Base-by-base conservation (phyloP, 1,139 yeast species). In the Lodderomyces pseudojiufengensis region DNA sequence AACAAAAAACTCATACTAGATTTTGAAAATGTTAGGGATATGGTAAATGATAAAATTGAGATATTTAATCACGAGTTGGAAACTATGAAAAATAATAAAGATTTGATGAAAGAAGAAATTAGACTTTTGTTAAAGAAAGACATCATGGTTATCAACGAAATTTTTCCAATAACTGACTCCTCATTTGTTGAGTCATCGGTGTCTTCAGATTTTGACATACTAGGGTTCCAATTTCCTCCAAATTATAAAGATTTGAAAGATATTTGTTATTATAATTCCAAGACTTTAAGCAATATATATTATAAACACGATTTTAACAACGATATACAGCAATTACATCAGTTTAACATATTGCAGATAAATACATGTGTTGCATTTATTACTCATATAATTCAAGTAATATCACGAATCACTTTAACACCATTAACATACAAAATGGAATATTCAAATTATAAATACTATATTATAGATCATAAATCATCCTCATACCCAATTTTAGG, bases 141-240 rank as follows among this genome's bases (percentile, higher is more conserved):
- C 10, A 54, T 59, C 9, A 31, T 37, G 8, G 43, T 51, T 0
- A 35, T 66, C 7, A 50, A 46, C 23, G 57, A 61, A 21, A 49
- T 60, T 2, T 47, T 64, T 21, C 49, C 53, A 10, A 65, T 69
- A n/a, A 53, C 49, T 10, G 57, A 56, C 24, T 12, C 35, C 40
- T 49, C 4, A 47, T 49, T 9, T 29, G 20, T 46, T 50, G 28
- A 38, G 59, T 5, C 48, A 54, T 12, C 49, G 5, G 13, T 9
- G 9, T 16, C 27, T 4, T 6, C 26, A 3, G 9, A 49, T n/a
- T 61, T 65, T 40, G 48, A 54, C 21, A 64, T 70, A 2, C 35
- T 57, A 44, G 71, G 66, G 0, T 44, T 66, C 3, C 66, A 64
- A 36, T 64, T 68, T 35, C 74, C 74, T 0, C 41, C 57, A 6